A percentile compares a stretch with the other conserved stretches of the same genome.
These are phyloP conservation scores for Rhizoclosmatium sp. DNA, from an alignment of 192 early-diverging fungal species.

Conservation along the genomic window DNA sequence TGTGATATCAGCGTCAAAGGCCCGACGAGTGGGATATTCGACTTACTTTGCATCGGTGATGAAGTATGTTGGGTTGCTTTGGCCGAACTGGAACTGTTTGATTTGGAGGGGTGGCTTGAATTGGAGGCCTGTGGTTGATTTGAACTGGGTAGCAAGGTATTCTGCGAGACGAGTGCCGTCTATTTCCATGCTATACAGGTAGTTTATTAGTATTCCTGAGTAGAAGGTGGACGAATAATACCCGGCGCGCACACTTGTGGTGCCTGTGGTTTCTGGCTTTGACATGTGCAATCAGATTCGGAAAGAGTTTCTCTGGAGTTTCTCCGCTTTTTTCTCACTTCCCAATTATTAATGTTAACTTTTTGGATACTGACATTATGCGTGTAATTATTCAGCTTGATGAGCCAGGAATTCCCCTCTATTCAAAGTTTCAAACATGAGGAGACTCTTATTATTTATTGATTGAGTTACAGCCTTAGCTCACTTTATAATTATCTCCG, in stretches of 20 bases:
- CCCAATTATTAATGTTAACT: too few species aligned
- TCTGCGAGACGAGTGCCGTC: constrained; percentile 64
- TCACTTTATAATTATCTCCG: too few species aligned
- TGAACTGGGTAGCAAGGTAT: constrained; percentile 64
- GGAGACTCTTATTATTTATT: too few species aligned
- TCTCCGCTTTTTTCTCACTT: too few species aligned
- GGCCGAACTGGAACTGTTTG: constrained; percentile 89
- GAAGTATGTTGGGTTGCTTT: constrained; percentile 95
- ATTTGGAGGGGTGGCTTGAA: constrained; percentile 70
- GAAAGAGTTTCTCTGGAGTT: too few species aligned
- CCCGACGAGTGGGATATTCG: not conserved
- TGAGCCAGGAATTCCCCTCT: too few species aligned
- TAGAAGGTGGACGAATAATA: not conserved
- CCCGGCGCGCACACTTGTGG: not conserved
- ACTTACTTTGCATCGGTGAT: constrained; percentile 69
- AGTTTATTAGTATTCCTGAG: too few species aligned
- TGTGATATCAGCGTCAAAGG: not conserved
- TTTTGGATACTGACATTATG: too few species aligned
- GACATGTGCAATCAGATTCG: not conserved
- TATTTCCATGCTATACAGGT: constrained; percentile 48
- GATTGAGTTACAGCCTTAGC: too few species aligned
- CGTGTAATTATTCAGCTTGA: too few species aligned
- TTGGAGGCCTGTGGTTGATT: constrained; percentile 24
- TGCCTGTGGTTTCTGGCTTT: not conserved
- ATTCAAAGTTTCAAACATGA: too few species aligned